Evolutionary conservation across 305 asterid species (phyloP).

Genomic region (Fraxinus platypoda): DNA sequence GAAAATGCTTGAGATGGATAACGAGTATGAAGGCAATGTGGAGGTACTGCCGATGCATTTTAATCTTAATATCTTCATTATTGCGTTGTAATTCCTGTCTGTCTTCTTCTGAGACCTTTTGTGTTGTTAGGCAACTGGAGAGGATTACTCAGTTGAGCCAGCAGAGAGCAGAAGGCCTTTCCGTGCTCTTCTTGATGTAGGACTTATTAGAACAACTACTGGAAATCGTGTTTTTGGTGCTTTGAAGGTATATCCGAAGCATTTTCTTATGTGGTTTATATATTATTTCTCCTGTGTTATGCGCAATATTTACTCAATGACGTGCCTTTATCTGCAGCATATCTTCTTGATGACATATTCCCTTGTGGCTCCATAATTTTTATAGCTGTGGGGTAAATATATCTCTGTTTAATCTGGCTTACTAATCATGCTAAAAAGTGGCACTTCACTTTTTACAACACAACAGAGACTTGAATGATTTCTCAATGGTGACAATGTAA

Average conservation of each 20-base stretch:
- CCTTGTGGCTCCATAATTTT: not conserved
- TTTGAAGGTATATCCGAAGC: conserved; percentile 25
- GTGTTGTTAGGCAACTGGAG: conserved; percentile 32
- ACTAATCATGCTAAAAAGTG: no score
- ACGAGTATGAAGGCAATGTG: conserved; percentile 64
- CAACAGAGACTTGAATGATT: no score
- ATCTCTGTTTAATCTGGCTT: no score
- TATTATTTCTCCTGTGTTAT: not conserved
- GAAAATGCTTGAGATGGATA: conserved; percentile 68
- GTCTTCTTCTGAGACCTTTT: not conserved
- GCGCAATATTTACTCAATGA: not conserved
- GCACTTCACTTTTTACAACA: no score
- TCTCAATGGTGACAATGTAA: no score
- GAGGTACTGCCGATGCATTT: conserved; percentile 41
- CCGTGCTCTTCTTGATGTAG: conserved; percentile 43
- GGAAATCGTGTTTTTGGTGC: conserved; percentile 47
- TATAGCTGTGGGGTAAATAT: no score
- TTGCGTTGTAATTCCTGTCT: not conserved
- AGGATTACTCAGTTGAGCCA: conserved; percentile 40
- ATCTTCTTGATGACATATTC: not conserved
- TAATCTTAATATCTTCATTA: not conserved
- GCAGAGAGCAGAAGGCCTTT: conserved; percentile 39
- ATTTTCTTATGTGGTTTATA: not conserved
- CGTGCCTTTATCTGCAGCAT: not conserved
- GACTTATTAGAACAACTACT: conserved; percentile 41